phyloP scores from a whole-genome alignment of 2,329 filamentous ascomycete species.

The Aspergillus calidoustus region DNA sequence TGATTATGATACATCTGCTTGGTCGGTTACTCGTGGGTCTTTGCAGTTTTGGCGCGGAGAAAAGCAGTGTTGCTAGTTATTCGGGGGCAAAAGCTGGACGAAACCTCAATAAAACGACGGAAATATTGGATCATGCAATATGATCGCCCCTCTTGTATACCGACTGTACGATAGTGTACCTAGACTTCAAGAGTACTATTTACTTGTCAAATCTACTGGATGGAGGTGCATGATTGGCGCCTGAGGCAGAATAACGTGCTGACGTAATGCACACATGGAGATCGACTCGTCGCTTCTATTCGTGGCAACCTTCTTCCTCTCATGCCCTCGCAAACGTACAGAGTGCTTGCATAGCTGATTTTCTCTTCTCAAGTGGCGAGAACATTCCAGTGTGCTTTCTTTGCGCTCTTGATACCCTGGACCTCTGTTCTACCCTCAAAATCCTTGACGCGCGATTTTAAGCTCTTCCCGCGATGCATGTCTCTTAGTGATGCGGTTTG shows the following conservation, averaged over 20 bases:
- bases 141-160: neutral
- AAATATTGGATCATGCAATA: neutral
- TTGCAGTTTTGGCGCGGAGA: constrained; percentile 13
- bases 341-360: neutral
- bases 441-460: neutral
- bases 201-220: neutral
- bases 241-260: neutral
- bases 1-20: constrained; percentile 27
- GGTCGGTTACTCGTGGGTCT: constrained; percentile 16
- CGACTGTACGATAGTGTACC: neutral
- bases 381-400: neutral
- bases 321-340: neutral
- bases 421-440: neutral
- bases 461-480: constrained; percentile 7
- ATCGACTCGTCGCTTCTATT: neutral
- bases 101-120: neutral
- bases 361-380: neutral
- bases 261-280: neutral
- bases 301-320: neutral
- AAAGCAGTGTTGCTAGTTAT: constrained; percentile 17
- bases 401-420: neutral
- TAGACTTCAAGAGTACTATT: neutral
- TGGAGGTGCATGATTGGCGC: neutral
- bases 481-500: neutral
- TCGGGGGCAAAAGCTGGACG: constrained; percentile 1